phyloP scores from a whole-genome alignment of 768 basidiomycete species.

The Zangia roseola region DNA sequence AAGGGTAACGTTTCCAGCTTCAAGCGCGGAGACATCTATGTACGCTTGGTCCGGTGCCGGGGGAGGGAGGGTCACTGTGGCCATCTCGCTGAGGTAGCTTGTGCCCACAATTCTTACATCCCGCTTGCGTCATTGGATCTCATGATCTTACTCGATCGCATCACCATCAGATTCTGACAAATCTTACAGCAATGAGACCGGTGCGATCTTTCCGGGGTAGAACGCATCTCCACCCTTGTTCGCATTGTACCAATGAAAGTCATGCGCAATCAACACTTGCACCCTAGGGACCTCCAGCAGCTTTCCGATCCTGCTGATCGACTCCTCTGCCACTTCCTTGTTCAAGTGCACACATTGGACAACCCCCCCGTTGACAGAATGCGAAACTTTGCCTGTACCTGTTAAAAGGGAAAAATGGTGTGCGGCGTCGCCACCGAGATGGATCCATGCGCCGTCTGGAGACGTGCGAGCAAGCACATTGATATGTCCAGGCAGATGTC shows the following conservation, averaged over 20 bases:
- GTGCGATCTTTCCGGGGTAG: conserved; percentile 5
- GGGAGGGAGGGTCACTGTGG: conserved; percentile 8
- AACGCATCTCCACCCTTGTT: conserved; percentile 42
- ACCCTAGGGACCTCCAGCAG: conserved; percentile 40
- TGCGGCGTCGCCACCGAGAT: conserved; percentile 52
- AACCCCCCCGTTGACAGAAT: conserved; percentile 11
- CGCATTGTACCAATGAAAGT: conserved; percentile 46
- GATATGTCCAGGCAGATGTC: conserved; percentile 54
- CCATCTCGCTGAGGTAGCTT: conserved; percentile 4
- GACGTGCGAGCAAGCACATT: conserved; percentile 53
- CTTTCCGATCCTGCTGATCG: conserved; percentile 39
- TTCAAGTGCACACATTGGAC: conserved; percentile 42
- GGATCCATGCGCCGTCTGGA: conserved; percentile 51
- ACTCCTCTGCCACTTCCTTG: conserved; percentile 39
- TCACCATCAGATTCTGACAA: not conserved
- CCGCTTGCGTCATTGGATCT: too few relatives aligned
- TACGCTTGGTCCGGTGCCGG: conserved; percentile 44
- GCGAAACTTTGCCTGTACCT: conserved; percentile 39
- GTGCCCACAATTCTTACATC: too few relatives aligned
- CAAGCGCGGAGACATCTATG: conserved; percentile 54
- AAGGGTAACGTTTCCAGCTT: conserved; percentile 46
- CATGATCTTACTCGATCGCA: too few relatives aligned
- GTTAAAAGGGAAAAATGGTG: conserved; percentile 50
- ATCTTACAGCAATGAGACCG: not conserved
- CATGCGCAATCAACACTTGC: conserved; percentile 49